Conservation (phyloP, 2,329 filamentous ascomycete species). For the Paracorniculantispora psalliotae region DNA sequence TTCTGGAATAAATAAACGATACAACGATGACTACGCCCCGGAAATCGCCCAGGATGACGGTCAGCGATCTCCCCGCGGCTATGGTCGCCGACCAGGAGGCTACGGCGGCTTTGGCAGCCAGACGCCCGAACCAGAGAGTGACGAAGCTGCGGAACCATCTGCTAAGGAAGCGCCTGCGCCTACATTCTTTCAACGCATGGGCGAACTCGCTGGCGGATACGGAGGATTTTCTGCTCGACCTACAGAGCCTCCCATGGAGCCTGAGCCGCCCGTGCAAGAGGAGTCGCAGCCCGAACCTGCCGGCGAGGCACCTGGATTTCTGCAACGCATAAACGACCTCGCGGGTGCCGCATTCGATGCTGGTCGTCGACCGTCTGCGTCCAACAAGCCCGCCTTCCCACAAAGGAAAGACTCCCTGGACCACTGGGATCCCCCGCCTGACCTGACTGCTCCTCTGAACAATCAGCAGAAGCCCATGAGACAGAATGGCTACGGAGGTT, state of each 20-base stretch:
- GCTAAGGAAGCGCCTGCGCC: not conserved
- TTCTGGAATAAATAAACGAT: constrained; percentile 34
- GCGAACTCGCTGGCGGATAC: constrained; percentile 49
- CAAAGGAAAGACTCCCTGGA: constrained; percentile 20
- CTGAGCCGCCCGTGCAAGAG: not conserved
- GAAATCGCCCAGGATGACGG: constrained; percentile 39
- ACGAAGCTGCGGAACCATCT: constrained; percentile 33
- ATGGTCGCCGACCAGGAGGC: constrained; percentile 38
- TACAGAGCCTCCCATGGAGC: not conserved
- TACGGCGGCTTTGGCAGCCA: constrained; percentile 45
- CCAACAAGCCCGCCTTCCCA: constrained; percentile 7
- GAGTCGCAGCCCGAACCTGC: not conserved
- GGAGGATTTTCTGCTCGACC: constrained; percentile 1
- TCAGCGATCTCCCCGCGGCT: constrained; percentile 32
- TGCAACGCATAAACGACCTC: constrained; percentile 16
- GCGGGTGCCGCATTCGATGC: constrained; percentile 6
- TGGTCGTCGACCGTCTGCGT: not conserved
- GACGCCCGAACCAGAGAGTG: constrained; percentile 34
- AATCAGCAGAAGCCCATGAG: constrained; percentile 13
- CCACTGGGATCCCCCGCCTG: not conserved
- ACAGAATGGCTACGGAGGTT: constrained; percentile 54
- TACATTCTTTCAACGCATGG: constrained; percentile 54
- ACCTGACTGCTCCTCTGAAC: constrained; percentile 18
- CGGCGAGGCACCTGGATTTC: not conserved
- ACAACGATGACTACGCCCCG: constrained; percentile 42